A percentile compares a stretch with the other conserved stretches of the same genome.
These are phyloP conservation scores for Athelia psychrophila DNA, from an alignment of 1,284 basidiomycete species.

Conservation along the genomic window DNA sequence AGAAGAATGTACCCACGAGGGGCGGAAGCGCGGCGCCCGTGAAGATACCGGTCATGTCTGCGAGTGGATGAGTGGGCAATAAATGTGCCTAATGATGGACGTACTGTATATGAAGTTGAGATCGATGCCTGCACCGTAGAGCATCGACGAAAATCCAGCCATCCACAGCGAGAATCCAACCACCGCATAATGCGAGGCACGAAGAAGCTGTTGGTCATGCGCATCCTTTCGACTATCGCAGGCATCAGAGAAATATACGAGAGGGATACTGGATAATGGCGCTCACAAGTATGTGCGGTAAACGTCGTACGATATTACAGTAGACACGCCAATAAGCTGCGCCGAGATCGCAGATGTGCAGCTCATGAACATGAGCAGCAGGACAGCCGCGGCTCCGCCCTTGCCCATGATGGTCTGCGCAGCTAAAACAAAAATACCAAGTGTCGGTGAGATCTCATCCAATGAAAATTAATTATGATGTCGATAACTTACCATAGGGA, in stretches of 20 bases:
- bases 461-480: too few species aligned
- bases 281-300: slow-evolving; percentile 32
- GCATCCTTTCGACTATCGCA: background rate
- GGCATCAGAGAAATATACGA: too few species aligned
- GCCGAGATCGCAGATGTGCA: slow-evolving; percentile 43
- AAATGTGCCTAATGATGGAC: background rate
- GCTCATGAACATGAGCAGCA: slow-evolving; percentile 36
- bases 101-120: background rate
- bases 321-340: slow-evolving; percentile 45
- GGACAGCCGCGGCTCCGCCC: slow-evolving; percentile 19
- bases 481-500: slow-evolving; percentile 23
- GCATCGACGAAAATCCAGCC: background rate
- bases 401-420: slow-evolving; percentile 28
- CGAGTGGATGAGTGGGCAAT: background rate
- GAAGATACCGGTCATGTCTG: background rate
- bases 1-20: background rate
- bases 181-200: background rate
- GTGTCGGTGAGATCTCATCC: too few species aligned
- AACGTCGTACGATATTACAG: slow-evolving; percentile 42
- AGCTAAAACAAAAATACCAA: slow-evolving; percentile 1
- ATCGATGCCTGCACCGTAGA: background rate
- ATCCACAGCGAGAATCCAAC: background rate
- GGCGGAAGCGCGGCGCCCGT: background rate
- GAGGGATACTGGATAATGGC: too few species aligned
- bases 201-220: background rate